These are phyloP conservation scores for Scedosporium apiospermum DNA, from an alignment of 2,329 filamentous ascomycete species.

Conservation along the genomic window DNA sequence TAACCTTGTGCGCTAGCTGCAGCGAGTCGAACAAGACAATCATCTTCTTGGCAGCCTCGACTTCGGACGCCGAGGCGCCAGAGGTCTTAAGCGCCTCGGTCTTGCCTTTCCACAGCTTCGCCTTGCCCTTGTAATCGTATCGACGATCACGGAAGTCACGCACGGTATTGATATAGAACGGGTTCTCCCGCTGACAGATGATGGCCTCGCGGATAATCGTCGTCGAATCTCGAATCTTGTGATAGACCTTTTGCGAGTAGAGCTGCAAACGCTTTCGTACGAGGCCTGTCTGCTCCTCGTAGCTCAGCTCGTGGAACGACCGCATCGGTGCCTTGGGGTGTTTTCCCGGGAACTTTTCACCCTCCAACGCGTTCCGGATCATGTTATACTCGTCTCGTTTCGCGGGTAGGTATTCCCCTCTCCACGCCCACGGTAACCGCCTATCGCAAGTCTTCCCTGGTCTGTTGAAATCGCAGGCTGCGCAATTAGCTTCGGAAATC, in stretches of 20 bases:
- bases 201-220: slow-evolving; percentile 93
- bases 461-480: slow-evolving; percentile 95
- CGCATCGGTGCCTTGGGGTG: slow-evolving; percentile 59
- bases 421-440: slow-evolving; percentile 92
- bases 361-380: slow-evolving; percentile 85
- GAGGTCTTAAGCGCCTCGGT: slow-evolving; percentile 76
- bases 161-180: slow-evolving; percentile 96
- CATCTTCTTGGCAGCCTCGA: slow-evolving; percentile 98
- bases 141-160: slow-evolving; percentile 91
- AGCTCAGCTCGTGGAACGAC: slow-evolving; percentile 69
- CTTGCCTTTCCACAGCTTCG: slow-evolving; percentile 98
- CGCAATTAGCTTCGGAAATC: slow-evolving; percentile 92
- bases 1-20: slow-evolving; percentile 96
- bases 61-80: slow-evolving; percentile 63
- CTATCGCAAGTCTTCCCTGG: slow-evolving; percentile 96
- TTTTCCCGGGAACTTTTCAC: slow-evolving; percentile 82
- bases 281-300: slow-evolving; percentile 72
- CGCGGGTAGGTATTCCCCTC: slow-evolving; percentile 91
- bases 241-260: slow-evolving; percentile 98
- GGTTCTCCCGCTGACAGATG: slow-evolving; percentile 96
- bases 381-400: slow-evolving; percentile 99
- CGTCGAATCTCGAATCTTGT: slow-evolving; percentile 94
- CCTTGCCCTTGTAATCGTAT: slow-evolving; percentile 97
- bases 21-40: slow-evolving; percentile 91
- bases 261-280: slow-evolving; percentile 81